A percentile compares a stretch with the other conserved stretches of the same genome.
phyloP scores from a whole-genome alignment of 2,329 filamentous ascomycete genomes.

The Hawksworthiomyces lignivorus region DNA sequence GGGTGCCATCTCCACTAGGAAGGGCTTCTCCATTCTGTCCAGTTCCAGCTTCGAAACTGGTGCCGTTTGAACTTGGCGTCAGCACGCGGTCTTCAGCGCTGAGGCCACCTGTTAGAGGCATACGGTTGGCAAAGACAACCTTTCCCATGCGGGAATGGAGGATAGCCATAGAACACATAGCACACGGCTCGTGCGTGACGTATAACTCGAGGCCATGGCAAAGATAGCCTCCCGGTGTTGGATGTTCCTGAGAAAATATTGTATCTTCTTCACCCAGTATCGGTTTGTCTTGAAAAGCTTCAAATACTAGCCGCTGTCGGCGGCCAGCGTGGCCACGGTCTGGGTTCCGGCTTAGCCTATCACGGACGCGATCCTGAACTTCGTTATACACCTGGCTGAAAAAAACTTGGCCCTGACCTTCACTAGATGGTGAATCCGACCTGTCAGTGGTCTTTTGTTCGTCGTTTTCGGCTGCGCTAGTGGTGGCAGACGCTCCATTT shows the following conservation, averaged over 20 bases:
- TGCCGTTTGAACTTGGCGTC: background rate
- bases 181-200: constrained; percentile 88
- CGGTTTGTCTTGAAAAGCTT: constrained; percentile 61
- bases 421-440: no score
- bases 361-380: constrained; percentile 16
- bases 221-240: constrained; percentile 73
- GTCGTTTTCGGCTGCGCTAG: background rate
- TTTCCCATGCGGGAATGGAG: constrained; percentile 87
- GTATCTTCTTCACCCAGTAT: constrained; percentile 58
- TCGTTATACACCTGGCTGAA: constrained; percentile 13
- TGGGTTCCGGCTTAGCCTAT: constrained; percentile 16
- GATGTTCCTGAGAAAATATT: constrained; percentile 58
- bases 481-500: constrained; percentile 23
- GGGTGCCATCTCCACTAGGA: constrained; percentile 22
- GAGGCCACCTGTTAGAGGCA: constrained; percentile 75
- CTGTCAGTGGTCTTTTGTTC: no score
- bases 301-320: constrained; percentile 42
- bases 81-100: constrained; percentile 61
- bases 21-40: background rate
- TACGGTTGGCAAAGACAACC: constrained; percentile 71
- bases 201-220: constrained; percentile 93
- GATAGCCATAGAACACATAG: constrained; percentile 96
- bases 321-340: constrained; percentile 16
- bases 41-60: background rate
- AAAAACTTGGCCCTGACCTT: background rate